A percentile compares a stretch with the other conserved stretches of the same genome.
Conservation (phyloP, 495 filamentous ascomycete species). For the Xylaria flabelliformis region DNA sequence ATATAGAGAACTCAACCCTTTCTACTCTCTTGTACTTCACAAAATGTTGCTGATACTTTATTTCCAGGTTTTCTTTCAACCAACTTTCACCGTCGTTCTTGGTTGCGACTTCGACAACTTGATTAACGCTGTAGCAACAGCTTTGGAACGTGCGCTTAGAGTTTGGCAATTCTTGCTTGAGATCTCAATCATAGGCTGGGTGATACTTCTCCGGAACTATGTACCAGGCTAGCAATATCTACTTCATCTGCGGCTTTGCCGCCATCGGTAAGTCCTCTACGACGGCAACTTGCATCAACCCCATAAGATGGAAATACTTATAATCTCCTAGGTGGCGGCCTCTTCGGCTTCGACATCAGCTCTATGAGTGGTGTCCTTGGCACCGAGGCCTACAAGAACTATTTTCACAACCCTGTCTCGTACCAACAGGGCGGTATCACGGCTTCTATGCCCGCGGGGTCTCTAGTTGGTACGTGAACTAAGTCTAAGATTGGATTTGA, state of each 20-base stretch:
- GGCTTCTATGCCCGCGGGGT: conserved; percentile 77
- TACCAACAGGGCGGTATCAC: conserved; percentile 69
- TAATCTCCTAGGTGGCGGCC: conserved; percentile 58
- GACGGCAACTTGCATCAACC: background rate
- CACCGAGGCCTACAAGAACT: conserved; percentile 65
- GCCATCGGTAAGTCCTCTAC: conserved; percentile 59
- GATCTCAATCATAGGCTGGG: background rate
- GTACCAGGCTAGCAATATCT: conserved; percentile 61
- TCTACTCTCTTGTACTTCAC: background rate
- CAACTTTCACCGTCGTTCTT: background rate
- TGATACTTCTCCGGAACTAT: conserved; percentile 28
- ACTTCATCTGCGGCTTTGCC: conserved; percentile 68
- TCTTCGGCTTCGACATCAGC: conserved; percentile 78
- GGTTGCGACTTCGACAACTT: background rate
- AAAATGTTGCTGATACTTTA: background rate
- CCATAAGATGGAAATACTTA: background rate
- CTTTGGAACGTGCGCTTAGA: background rate
- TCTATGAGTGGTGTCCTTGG: conserved; percentile 73
- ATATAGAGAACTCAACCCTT: background rate
- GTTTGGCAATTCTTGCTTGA: background rate
- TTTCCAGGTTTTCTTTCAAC: background rate
- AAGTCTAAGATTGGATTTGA: background rate
- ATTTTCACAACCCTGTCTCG: conserved; percentile 62
- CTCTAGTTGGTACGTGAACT: conserved; percentile 57
- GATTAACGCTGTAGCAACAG: background rate